Evolutionary conservation across 2,329 filamentous ascomycete genomes (phyloP).

Genomic region (Scedosporium minutisporum): DNA sequence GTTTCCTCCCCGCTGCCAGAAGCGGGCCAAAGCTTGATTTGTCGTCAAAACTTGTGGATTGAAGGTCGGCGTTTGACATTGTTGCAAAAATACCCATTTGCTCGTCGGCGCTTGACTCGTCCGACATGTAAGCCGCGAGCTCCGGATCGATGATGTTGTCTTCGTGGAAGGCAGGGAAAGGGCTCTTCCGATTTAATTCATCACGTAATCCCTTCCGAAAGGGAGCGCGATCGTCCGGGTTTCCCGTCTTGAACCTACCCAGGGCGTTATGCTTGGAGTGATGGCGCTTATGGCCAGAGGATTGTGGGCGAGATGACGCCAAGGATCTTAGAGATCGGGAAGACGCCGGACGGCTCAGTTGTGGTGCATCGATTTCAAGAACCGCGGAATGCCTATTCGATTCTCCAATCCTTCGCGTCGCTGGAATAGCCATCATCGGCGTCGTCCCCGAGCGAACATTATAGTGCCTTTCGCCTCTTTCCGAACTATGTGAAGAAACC

Average conservation of each 20-base stretch:
- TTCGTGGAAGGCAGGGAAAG: conserved; percentile 87
- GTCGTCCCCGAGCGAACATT: conserved; percentile 49
- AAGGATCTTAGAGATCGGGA: conserved; percentile 78
- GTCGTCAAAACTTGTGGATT: conserved; percentile 63
- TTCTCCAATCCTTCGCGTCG: conserved; percentile 56
- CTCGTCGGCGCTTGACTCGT: conserved; percentile 88
- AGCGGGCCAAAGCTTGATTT: conserved; percentile 63
- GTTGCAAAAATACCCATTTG: conserved; percentile 78
- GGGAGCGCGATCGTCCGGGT: conserved; percentile 65
- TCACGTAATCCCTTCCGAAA: conserved; percentile 68
- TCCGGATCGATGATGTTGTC: conserved; percentile 99
- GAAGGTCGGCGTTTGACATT: conserved; percentile 55
- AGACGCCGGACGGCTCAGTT: conserved; percentile 82
- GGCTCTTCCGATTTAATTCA: conserved; percentile 53
- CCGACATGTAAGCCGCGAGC: conserved; percentile 88
- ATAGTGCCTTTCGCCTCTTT: conserved; percentile 29
- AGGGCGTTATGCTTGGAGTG: conserved; percentile 81
- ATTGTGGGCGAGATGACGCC: conserved; percentile 60
- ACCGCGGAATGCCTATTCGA: conserved; percentile 81
- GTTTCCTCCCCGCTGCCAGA: conserved; percentile 63
- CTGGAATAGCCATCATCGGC: conserved; percentile 62
- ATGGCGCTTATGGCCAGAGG: conserved; percentile 71
- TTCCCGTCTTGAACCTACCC: conserved; percentile 58
- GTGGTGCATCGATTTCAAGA: conserved; percentile 78
- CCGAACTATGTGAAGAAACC: neutral